Percentiles rank a stretch among this genome's conserved stretches.
These are phyloP conservation scores for Russula earlei DNA, from an alignment of 768 basidiomycete genomes.

Conservation along the genomic window DNA sequence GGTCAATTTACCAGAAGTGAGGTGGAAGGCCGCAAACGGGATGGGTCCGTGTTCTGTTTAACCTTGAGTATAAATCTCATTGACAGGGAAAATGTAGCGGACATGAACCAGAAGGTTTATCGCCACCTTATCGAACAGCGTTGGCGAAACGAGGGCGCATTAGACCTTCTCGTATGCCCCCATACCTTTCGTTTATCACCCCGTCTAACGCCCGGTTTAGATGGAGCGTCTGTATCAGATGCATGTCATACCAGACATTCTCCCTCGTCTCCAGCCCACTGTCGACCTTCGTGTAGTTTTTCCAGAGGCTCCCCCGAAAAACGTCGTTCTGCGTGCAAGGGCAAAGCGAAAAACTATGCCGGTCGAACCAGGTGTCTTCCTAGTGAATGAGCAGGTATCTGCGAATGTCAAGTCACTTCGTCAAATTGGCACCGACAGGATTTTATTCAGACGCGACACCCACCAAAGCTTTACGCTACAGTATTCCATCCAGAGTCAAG, in stretches of 20 bases:
- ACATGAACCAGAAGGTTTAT: constrained; percentile 60
- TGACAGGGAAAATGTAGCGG: constrained; percentile 32
- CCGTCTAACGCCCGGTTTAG: constrained; percentile 29
- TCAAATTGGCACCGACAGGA: background rate
- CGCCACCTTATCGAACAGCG: constrained; percentile 74
- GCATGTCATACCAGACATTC: constrained; percentile 81
- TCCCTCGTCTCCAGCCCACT: constrained; percentile 61
- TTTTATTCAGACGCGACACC: constrained; percentile 44
- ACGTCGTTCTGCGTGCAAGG: constrained; percentile 23
- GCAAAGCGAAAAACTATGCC: constrained; percentile 27
- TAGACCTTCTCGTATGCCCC: constrained; percentile 64
- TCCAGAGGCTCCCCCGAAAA: constrained; percentile 29
- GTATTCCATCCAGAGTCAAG: constrained; percentile 75
- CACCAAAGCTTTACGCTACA: constrained; percentile 59
- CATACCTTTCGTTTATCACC: background rate
- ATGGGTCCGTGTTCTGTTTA: constrained; percentile 44
- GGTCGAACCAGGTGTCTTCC: constrained; percentile 63
- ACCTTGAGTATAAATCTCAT: background rate
- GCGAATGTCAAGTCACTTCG: background rate
- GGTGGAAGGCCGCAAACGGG: constrained; percentile 74
- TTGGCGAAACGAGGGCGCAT: constrained; percentile 76
- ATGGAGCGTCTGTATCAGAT: constrained; percentile 93
- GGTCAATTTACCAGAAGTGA: constrained; percentile 72
- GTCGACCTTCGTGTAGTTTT: constrained; percentile 65
- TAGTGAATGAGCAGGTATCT: constrained; percentile 59